Evolutionary conservation across 2,329 filamentous ascomycete genomes (phyloP).

Genomic region (Penicillium olsonii): DNA sequence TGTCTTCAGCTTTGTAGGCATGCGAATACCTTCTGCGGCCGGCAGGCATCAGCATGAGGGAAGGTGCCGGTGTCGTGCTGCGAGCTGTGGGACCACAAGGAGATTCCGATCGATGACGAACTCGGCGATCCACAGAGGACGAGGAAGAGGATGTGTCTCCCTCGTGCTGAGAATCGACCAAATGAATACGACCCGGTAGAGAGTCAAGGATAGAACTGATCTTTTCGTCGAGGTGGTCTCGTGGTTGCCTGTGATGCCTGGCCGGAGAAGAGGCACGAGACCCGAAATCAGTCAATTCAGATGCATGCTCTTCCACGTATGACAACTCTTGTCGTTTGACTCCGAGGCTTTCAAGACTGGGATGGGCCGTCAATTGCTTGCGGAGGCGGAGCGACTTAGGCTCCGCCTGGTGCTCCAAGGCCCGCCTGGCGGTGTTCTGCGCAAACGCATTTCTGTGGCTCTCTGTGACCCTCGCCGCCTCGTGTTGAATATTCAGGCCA

Average conservation of each 20-base stretch:
- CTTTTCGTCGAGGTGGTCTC: slow-evolving; percentile 74
- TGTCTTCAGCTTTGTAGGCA: slow-evolving; percentile 50
- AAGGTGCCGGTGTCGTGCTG: slow-evolving; percentile 63
- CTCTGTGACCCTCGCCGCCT: slow-evolving; percentile 20
- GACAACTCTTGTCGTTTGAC: slow-evolving; percentile 28
- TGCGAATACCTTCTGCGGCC: slow-evolving; percentile 37
- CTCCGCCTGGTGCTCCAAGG: slow-evolving; percentile 22
- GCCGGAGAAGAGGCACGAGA: slow-evolving; percentile 44
- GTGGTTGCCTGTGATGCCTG: slow-evolving; percentile 46
- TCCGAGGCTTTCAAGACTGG: slow-evolving; percentile 35
- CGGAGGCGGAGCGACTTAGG: slow-evolving; percentile 27
- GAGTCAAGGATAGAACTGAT: slow-evolving; percentile 76
- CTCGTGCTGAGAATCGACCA: slow-evolving; percentile 56
- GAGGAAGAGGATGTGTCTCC: slow-evolving; percentile 32
- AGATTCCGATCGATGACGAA: slow-evolving; percentile 36
- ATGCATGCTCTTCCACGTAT: slow-evolving; percentile 22
- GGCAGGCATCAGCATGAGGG: slow-evolving; percentile 69
- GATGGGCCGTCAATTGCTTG: slow-evolving; percentile 33
- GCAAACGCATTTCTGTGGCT: slow-evolving; percentile 18
- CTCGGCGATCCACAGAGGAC: slow-evolving; percentile 36
- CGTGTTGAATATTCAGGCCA: slow-evolving; percentile 16
- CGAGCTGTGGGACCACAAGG: slow-evolving; percentile 38
- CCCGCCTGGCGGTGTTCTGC: slow-evolving; percentile 19
- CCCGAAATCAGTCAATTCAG: slow-evolving; percentile 17
- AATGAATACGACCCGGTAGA: slow-evolving; percentile 76